Conservation (phyloP, 202 grass and related monocot species). For the Schoenoplectus tabernaemontani region DNA sequence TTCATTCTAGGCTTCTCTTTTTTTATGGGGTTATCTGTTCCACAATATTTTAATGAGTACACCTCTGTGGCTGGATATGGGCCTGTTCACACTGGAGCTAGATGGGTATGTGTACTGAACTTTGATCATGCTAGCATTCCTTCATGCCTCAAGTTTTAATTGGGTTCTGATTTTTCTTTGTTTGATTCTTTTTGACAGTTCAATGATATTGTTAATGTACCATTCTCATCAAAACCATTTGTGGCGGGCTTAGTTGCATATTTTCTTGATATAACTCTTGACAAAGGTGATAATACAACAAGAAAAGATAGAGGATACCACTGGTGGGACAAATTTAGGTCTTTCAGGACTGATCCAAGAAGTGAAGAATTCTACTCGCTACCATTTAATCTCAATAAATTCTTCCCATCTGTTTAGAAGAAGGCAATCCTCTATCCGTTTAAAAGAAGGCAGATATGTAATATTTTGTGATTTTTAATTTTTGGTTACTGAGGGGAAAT, state of each 20-base stretch:
- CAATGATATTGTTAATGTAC: slow-evolving; percentile 87
- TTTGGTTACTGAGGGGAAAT: slow-evolving; percentile 1
- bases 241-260: slow-evolving; percentile 66
- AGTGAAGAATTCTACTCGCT: slow-evolving; percentile 80
- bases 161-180: not conserved
- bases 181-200: slow-evolving; percentile 34
- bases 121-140: not conserved
- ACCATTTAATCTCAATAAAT: slow-evolving; percentile 81
- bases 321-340: slow-evolving; percentile 88
- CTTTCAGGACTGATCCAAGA: slow-evolving; percentile 57
- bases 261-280: slow-evolving; percentile 74
- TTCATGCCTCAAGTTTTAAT: not conserved
- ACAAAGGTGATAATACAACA: slow-evolving; percentile 27
- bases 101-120: slow-evolving; percentile 64
- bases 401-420: slow-evolving; percentile 57
- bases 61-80: slow-evolving; percentile 64
- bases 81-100: slow-evolving; percentile 69
- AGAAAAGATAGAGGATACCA: slow-evolving; percentile 78
- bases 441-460: slow-evolving; percentile 37
- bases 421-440: not conserved
- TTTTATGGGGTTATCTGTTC: slow-evolving; percentile 88
- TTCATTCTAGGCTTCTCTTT: slow-evolving; percentile 85
- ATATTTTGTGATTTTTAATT: slow-evolving; percentile 4
- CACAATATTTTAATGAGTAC: slow-evolving; percentile 97
- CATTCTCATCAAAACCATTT: slow-evolving; percentile 83